phyloP scores from a whole-genome alignment of 73 alveolate genomes.

The Uronychia setigera region DNA sequence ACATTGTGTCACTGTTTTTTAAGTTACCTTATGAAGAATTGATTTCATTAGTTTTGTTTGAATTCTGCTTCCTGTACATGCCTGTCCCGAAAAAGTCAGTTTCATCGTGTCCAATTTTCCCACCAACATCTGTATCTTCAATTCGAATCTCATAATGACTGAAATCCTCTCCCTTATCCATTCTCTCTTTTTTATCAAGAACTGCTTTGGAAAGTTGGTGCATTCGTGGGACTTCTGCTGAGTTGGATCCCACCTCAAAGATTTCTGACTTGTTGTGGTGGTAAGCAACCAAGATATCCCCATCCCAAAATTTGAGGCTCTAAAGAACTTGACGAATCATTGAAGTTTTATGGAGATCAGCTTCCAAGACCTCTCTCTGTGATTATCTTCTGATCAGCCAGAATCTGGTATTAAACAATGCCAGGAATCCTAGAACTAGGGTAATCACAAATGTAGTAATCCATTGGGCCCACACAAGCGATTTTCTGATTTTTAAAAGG shows the following conservation, averaged over 20 bases:
- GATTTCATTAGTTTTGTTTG: no score
- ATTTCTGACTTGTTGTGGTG: background rate
- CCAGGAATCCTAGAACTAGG: background rate
- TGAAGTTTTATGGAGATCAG: background rate
- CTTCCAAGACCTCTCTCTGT: background rate
- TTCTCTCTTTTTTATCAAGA: no score
- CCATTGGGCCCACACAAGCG: background rate
- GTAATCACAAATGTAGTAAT: background rate
- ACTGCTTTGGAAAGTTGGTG: no score
- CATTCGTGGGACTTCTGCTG: background rate
- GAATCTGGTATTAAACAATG: background rate
- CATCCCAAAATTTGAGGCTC: background rate
- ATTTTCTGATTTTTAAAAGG: no score
- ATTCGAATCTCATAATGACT: no score
- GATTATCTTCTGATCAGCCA: background rate
- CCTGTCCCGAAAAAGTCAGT: no score
- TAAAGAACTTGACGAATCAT: background rate
- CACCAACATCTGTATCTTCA: no score
- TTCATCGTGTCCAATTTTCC: no score
- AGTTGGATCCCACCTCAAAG: background rate
- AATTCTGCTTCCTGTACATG: no score
- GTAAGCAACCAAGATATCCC: background rate
- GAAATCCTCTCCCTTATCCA: no score
- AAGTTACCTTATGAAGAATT: no score
- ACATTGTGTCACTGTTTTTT: no score